Percentiles rank a stretch among this genome's conserved stretches.
Evolutionary conservation across 768 basidiomycete genomes (phyloP).

Genomic region (Auricularia auricula-judae): DNA sequence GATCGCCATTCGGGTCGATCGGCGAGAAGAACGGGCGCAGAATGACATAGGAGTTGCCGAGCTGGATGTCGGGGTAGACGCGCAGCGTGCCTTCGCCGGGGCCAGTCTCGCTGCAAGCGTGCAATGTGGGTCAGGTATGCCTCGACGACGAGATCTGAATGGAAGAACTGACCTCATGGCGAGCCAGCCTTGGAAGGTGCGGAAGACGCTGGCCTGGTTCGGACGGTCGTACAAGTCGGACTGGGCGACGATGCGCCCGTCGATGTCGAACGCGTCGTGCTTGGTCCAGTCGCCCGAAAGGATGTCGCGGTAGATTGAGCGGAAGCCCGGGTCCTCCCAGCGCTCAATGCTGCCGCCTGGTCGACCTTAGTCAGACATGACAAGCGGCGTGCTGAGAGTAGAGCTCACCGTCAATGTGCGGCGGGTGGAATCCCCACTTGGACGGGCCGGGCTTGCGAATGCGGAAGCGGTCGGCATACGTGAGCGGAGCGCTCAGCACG

Average conservation of each 20-base stretch:
- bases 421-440: constrained; percentile 42
- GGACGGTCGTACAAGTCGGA: constrained; percentile 48
- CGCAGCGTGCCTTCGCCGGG: constrained; percentile 59
- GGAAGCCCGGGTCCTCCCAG: constrained; percentile 53
- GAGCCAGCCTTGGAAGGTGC: constrained; percentile 68
- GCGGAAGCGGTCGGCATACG: constrained; percentile 64
- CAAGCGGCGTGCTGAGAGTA: not conserved
- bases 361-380: constrained; percentile 19
- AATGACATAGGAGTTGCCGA: constrained; percentile 63
- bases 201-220: constrained; percentile 18
- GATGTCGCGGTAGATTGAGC: constrained; percentile 39
- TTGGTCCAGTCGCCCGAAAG: constrained; percentile 48
- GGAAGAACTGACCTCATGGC: constrained; percentile 47
- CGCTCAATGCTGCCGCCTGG: constrained; percentile 66
- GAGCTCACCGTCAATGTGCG: constrained; percentile 36
- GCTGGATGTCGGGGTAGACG: constrained; percentile 53
- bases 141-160: constrained; percentile 8
- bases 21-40: constrained; percentile 68
- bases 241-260: constrained; percentile 45
- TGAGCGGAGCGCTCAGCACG: constrained; percentile 20
- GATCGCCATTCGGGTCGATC: constrained; percentile 26
- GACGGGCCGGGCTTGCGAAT: constrained; percentile 46
- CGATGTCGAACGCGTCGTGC: constrained; percentile 59
- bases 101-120: constrained; percentile 43
- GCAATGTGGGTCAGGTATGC: not conserved